Base-by-base conservation (phyloP, 2,329 filamentous ascomycete genomes). In the Fusarium secorum region DNA sequence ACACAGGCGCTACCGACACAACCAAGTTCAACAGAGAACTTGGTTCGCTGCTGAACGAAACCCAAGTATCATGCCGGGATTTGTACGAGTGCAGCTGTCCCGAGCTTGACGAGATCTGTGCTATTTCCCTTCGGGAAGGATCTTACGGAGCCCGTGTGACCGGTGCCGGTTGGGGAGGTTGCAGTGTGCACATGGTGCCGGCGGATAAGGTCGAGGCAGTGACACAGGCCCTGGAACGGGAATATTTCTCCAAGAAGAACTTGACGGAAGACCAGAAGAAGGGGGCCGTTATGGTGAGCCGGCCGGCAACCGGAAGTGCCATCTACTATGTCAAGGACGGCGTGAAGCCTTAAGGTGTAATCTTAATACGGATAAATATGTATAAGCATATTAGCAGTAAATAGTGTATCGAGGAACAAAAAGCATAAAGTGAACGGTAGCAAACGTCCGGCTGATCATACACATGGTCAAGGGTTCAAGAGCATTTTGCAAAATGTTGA, bases 161-260 rank as follows among this genome's bases (percentile, higher is more conserved):
- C 0, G 96, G 96, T 41, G 96, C 96, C 1, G 96, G 96, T 6
- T 99, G 96, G 96, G 96, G 96, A 68, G 96, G 96, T 5, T 98
- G 96, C 83, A 96, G 90, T 66, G 95, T 99, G 63, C 96, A 99
- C 83, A 87, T 99, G 62, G 92, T 98, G 56, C 92, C 95, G 0
- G 92, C 90, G 63, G 88, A 94, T 76, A 95, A 92, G 81, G 92
- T 98, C 1, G 90, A 91, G 9, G 88, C 84, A 30, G 93, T 99
- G 26, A 93, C 88, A 79, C 85, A 88, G 76, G 93, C 93, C 9
- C 90, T 96, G 87, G 89, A 92, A 75, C 87, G 87, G 69, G 90
- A 94, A 78, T 99, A 98, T 80, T 98, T 97, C 80, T 83, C 87
- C 60, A 92, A 91, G 83, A 87, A 87, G 73, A 78, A 84, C 10